These are phyloP conservation scores for Batrachochytrium dendrobatidis DNA, from an alignment of 371 early-diverging fungal species.

Conservation along the genomic window DNA sequence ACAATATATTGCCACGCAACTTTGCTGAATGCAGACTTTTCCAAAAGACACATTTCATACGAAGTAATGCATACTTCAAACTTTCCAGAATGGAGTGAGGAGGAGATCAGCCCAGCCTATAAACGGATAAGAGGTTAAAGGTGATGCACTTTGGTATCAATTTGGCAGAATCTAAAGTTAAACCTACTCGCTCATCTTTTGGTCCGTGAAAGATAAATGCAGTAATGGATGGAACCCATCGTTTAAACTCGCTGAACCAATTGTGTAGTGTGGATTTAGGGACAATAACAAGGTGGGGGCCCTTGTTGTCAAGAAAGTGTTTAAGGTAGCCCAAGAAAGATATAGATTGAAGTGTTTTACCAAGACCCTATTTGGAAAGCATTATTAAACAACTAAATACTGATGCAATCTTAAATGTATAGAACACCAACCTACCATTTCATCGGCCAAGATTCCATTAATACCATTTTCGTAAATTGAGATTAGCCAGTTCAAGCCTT, in stretches of 20 bases:
- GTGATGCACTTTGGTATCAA: neutral
- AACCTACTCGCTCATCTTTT: conserved; percentile 73
- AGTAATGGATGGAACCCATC: conserved; percentile 90
- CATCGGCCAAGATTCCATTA: conserved; percentile 99
- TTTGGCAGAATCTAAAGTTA: conserved; percentile 4
- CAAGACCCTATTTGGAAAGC: conserved; percentile 72
- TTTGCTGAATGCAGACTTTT: conserved; percentile 77
- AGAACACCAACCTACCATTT: conserved; percentile 66
- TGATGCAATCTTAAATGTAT: no score
- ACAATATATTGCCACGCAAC: conserved; percentile 91
- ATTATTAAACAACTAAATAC: neutral
- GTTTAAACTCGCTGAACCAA: conserved; percentile 91
- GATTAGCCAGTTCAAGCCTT: conserved; percentile 98
- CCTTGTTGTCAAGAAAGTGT: conserved; percentile 63
- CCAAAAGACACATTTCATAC: conserved; percentile 94
- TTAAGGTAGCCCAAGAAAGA: conserved; percentile 92
- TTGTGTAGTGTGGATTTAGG: conserved; percentile 98
- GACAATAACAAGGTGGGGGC: conserved; percentile 92
- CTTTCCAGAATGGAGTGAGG: conserved; percentile 39
- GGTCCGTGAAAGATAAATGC: conserved; percentile 90
- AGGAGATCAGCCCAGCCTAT: conserved; percentile 20
- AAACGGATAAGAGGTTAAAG: neutral
- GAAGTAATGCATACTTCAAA: conserved; percentile 97
- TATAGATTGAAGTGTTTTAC: conserved; percentile 98
- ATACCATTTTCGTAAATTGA: conserved; percentile 95